Conservation (phyloP, 2,329 filamentous ascomycete species). For the Huntiella decipiens region DNA sequence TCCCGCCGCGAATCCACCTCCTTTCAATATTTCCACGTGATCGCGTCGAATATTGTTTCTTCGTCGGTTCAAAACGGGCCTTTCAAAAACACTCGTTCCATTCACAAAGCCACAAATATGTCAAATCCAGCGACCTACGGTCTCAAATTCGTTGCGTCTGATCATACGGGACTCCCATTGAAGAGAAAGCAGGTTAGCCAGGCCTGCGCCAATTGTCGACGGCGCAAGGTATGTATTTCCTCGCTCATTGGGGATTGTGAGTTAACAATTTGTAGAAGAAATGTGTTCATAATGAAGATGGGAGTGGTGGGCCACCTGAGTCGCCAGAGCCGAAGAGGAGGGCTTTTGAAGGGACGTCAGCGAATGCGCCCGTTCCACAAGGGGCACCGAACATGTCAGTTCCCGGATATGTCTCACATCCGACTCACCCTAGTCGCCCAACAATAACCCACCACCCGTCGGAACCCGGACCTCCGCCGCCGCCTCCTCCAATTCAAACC, state of each 20-base stretch:
- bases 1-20: background rate
- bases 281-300: slow-evolving; percentile 20
- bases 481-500: slow-evolving; percentile 2
- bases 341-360: background rate
- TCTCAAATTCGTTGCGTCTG: slow-evolving; percentile 10
- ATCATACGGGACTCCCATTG: slow-evolving; percentile 27
- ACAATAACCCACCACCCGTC: slow-evolving; percentile 1
- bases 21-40: background rate
- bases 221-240: slow-evolving; percentile 27
- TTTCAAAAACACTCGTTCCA: too few species aligned
- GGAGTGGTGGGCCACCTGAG: background rate
- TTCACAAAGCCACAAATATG: background rate
- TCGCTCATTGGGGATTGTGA: background rate
- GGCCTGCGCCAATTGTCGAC: slow-evolving; percentile 35
- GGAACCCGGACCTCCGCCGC: background rate
- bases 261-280: slow-evolving; percentile 19
- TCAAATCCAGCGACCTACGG: background rate
- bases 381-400: background rate
- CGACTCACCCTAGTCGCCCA: background rate
- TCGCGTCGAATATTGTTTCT: background rate
- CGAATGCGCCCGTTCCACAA: background rate
- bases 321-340: slow-evolving; percentile 3
- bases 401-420: background rate
- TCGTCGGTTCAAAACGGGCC: too few species aligned
- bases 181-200: slow-evolving; percentile 42